phyloP scores from a whole-genome alignment of 2,329 filamentous ascomycete species.

The Fusarium falciforme region DNA sequence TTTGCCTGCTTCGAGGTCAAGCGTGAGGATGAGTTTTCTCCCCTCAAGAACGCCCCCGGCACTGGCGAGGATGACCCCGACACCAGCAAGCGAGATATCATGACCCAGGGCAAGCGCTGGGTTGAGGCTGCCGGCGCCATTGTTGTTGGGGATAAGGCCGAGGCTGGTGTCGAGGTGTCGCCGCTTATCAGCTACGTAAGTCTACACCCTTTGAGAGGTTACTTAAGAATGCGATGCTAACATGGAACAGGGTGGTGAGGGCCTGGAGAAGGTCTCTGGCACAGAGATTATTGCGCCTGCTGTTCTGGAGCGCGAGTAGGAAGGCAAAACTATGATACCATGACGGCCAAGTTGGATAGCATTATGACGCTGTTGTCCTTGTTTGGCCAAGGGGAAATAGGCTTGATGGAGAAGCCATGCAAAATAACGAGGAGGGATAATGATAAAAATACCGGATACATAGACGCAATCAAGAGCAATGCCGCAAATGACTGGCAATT shows the following conservation, averaged over 20 bases:
- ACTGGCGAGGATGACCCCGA: slow-evolving; percentile 94
- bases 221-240: slow-evolving; percentile 11
- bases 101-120: slow-evolving; percentile 91
- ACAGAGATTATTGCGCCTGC: slow-evolving; percentile 65
- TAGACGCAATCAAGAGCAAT: neutral
- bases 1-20: slow-evolving; percentile 97
- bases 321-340: slow-evolving; percentile 26
- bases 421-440: slow-evolving; percentile 4
- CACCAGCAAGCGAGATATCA: slow-evolving; percentile 90
- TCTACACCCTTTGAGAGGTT: slow-evolving; percentile 42
- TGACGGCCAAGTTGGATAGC: slow-evolving; percentile 11
- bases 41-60: slow-evolving; percentile 88
- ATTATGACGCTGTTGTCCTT: slow-evolving; percentile 29
- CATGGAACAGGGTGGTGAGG: slow-evolving; percentile 67
- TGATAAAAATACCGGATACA: slow-evolving; percentile 21
- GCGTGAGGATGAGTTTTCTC: slow-evolving; percentile 97
- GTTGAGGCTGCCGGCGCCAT: slow-evolving; percentile 80
- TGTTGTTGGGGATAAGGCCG: slow-evolving; percentile 73
- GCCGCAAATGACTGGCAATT: neutral
- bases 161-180: slow-evolving; percentile 86
- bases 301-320: slow-evolving; percentile 60
- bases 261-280: slow-evolving; percentile 66
- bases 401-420: slow-evolving; percentile 2
- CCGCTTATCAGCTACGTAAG: slow-evolving; percentile 96
- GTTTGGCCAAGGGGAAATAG: slow-evolving; percentile 14